Base-by-base conservation (phyloP, 2,329 filamentous ascomycete species). In the Colletotrichum limetticola region DNA sequence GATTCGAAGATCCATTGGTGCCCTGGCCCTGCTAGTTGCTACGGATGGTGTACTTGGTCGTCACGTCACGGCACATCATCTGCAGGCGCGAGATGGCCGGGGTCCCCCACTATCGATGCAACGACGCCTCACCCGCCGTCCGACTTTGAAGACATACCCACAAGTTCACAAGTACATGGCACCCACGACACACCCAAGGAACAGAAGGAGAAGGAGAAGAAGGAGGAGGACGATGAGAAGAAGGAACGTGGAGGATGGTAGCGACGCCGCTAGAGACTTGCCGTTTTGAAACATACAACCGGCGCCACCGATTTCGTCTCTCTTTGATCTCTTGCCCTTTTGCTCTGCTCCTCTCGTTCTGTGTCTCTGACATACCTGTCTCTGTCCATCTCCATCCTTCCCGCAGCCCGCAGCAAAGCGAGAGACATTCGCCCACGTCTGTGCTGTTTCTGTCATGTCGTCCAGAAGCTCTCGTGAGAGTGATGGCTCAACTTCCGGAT, bases 231-330 rank as follows among this genome's bases (percentile, higher is more conserved):
- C 22, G 46, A 32, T 32, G 30, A 32, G 30, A 19, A 26, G n/a
- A 37, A 30, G 61, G 14, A 24, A 14, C 32, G 28, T 32, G 61
- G 49, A 68, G n/a, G 49, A 24, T 11, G 24, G 4, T 24, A 64
- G 28, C 24, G 26, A 64, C 24, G 12, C 26, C 24, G 26, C 60
- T 32, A 57, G 24, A 32, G 49, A 30, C 60, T 49, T 68, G 52
- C 66, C 59, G 26, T 35, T 24, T 26, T 60, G 53, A 37, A 65
- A 57, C 60, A 52, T 35, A n/a, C 53, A 65, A 58, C 65, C 61
- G 67, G 61, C 67, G 67, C 67, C 52, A 69, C 67, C 67, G 37
- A 65, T 65, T 14, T 46, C 35, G 53, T 24, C n/a, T 52, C 62
- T 35, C 9, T 30, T 26, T 66, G 28, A 19, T 19, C 30, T 37